Base-by-base conservation (phyloP, 2,329 filamentous ascomycete genomes). In the Bipolaris gigantea region DNA sequence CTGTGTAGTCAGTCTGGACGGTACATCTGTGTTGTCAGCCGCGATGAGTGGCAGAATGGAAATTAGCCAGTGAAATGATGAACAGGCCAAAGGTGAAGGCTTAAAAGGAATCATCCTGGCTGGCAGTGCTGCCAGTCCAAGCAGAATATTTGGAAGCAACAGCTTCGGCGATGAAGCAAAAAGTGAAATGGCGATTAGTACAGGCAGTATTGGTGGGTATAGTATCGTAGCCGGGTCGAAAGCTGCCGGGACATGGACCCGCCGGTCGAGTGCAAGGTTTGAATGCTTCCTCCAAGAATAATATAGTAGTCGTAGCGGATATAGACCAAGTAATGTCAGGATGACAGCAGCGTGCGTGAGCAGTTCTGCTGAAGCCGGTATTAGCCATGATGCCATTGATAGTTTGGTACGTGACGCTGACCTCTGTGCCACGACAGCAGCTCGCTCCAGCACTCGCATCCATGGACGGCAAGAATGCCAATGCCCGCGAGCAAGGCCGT, bases 201-300 rank as follows among this genome's bases (percentile, higher is more conserved):
- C 76, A 0, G 92, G 90, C 27, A 96, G 80, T 2, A 87, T 75
- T 5, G 88, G 83, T 16, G 93, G 93, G 70, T 97, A 97, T 53
- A 97, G 75, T n/a, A 96, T 80, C 10, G 92, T 90, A 6, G 93
- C 93, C 2, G 92, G 92, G 68, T 97, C 93, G 74, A 97, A 96
- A n/a, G 84, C 81, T 4, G 85, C 77, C 0, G 92, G 91, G 34
- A 96, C 78, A 36, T 81, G 80, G 64, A 86, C 83, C 44, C 79
- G 78, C 60, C 70, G 75, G 45, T 75, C 63, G 46, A 73, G 63
- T 32, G 70, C 72, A 33, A 64, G 59, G 18, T 56, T 60, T 7
- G 71, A 70, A 2, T 64, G 53, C 55, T 61, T 60, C 41, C 49
- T 57, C 58, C 62, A 66, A 10, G 70, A 73, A 50, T 66, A 67